Evolutionary conservation across 129 eudicot genomes (phyloP).

Genomic region (Deinandra increscens): DNA sequence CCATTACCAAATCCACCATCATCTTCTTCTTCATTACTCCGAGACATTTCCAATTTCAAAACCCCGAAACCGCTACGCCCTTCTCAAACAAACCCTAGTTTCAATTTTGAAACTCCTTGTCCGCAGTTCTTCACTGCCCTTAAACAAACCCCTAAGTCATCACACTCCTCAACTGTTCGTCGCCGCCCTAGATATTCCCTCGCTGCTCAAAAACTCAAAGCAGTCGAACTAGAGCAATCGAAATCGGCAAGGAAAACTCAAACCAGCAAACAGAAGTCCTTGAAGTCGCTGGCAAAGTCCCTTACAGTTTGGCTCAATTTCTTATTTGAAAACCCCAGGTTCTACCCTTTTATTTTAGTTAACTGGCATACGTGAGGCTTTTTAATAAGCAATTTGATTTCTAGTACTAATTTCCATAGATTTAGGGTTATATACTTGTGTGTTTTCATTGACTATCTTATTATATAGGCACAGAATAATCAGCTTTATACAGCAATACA

Average conservation of each 20-base stretch:
- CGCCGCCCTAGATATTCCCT: constrained; percentile 31
- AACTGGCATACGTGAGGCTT: neutral
- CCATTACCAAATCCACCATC: constrained; percentile 48
- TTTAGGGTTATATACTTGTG: too few species aligned
- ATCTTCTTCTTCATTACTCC: constrained; percentile 38
- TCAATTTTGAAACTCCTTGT: constrained; percentile 28
- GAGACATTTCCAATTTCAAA: constrained; percentile 84
- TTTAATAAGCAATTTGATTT: neutral
- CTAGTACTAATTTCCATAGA: neutral
- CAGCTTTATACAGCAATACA: neutral
- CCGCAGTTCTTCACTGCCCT: constrained; percentile 62
- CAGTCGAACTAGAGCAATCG: constrained; percentile 69
- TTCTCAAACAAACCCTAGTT: constrained; percentile 25
- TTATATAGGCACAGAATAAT: neutral
- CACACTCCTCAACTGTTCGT: constrained; percentile 30
- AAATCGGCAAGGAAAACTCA: constrained; percentile 70
- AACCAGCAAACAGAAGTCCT: constrained; percentile 53
- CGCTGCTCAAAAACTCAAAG: constrained; percentile 54
- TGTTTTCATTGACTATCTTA: neutral
- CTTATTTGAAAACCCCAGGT: constrained; percentile 71
- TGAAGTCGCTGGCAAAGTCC: constrained; percentile 67
- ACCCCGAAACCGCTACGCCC: constrained; percentile 67
- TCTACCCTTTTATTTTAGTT: neutral
- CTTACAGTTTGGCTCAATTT: constrained; percentile 94
- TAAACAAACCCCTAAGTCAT: constrained; percentile 58